phyloP scores from a whole-genome alignment of 208 protist genomes.

The Entamoeba nuttalli region DNA sequence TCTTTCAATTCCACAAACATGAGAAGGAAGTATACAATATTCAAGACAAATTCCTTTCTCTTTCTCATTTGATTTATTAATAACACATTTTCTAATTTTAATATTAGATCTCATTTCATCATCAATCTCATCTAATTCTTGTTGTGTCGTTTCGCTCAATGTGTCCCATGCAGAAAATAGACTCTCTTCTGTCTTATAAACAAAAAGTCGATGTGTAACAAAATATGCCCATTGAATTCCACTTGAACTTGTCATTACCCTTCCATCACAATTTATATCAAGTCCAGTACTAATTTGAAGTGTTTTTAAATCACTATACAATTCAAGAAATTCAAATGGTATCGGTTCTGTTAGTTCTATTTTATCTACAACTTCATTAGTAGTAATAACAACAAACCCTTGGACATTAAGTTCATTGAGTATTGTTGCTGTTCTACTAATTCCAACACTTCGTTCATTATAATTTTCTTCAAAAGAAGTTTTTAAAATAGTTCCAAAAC shows the following conservation, averaged over 20 bases:
- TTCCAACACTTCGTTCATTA: not conserved
- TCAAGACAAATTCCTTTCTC: not conserved
- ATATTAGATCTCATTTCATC: not conserved
- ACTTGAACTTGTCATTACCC: not conserved
- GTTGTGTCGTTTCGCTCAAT: not conserved
- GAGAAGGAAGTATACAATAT: not conserved
- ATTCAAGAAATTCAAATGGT: not conserved
- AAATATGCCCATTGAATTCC: not conserved
- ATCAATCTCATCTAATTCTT: not conserved
- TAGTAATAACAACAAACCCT: not conserved
- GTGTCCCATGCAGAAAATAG: not conserved
- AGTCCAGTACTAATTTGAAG: not conserved
- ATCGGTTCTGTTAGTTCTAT: not conserved
- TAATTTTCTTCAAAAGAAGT: not conserved
- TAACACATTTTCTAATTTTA: not conserved
- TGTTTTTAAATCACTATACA: not conserved
- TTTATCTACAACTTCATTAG: not conserved
- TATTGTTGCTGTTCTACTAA: not conserved
- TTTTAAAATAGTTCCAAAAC: not conserved
- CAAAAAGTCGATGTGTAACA: not conserved
- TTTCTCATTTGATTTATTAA: not conserved
- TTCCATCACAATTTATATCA: not conserved
- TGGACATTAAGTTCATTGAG: not conserved
- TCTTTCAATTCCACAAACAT: not conserved
- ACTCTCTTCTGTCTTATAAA: not conserved